These are phyloP conservation scores for Trichoderma asperellum DNA, from an alignment of 2,329 filamentous ascomycete genomes.

Conservation along the genomic window DNA sequence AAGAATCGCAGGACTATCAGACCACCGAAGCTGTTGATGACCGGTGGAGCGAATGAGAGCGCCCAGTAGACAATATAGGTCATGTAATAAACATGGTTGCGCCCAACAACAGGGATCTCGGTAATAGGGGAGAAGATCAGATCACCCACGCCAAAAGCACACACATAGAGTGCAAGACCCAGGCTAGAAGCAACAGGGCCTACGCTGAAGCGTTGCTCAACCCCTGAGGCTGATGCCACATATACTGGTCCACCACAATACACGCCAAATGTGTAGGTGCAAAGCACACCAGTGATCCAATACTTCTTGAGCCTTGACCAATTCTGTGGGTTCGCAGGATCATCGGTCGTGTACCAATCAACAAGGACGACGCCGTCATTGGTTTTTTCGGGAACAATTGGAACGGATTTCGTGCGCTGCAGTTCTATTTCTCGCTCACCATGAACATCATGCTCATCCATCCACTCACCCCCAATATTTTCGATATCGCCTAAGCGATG, in stretches of 20 bases:
- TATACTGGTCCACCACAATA: neutral
- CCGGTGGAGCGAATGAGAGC: neutral
- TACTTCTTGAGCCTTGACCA: neutral
- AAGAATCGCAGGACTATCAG: slow-evolving; percentile 55
- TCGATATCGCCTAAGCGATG: neutral
- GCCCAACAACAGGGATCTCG: neutral
- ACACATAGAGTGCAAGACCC: neutral
- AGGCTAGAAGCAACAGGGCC: neutral
- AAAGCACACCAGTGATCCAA: neutral
- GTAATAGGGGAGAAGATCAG: neutral
- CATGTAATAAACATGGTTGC: neutral
- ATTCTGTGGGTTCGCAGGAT: neutral
- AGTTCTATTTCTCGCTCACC: neutral
- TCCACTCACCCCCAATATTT: neutral
- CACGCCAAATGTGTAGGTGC: neutral
- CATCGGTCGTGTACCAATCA: neutral
- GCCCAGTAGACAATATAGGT: neutral
- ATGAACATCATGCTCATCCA: neutral
- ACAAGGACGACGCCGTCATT: neutral
- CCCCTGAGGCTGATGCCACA: neutral
- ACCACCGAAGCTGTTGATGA: neutral
- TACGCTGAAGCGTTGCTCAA: neutral
- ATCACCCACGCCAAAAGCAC: no score
- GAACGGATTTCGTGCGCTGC: neutral
- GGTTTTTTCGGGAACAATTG: neutral